These are phyloP conservation scores for Gossypium mustelinum DNA, from an alignment of 345 rosid genomes.

Conservation along the genomic window DNA sequence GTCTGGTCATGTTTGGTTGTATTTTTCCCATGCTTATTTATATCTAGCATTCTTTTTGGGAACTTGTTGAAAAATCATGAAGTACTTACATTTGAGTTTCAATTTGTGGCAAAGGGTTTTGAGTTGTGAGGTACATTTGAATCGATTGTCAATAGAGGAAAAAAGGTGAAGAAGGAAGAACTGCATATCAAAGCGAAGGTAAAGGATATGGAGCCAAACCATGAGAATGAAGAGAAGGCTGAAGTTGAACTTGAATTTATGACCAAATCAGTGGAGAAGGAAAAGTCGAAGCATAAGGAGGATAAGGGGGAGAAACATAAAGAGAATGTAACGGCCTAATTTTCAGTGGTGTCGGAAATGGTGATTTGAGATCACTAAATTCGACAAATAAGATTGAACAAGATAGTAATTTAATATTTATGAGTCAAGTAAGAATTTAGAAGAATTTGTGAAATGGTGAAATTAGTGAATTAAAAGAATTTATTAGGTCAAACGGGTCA, in stretches of 20 bases:
- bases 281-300: slow-evolving; percentile 11
- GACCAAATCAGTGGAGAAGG: slow-evolving; percentile 13
- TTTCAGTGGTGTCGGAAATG: no score
- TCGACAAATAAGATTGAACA: no score
- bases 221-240: not conserved
- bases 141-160: slow-evolving; percentile 25
- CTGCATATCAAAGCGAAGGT: slow-evolving; percentile 48
- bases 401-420: no score
- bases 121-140: slow-evolving; percentile 33
- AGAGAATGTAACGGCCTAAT: not conserved
- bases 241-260: slow-evolving; percentile 14
- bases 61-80: slow-evolving; percentile 16
- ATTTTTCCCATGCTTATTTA: not conserved
- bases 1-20: not conserved
- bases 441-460: no score
- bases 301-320: slow-evolving; percentile 14
- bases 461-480: no score
- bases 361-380: no score
- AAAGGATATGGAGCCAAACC: slow-evolving; percentile 30
- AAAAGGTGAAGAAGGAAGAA: slow-evolving; percentile 51
- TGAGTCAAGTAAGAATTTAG: no score
- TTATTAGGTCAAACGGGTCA: no score
- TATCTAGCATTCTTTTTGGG: slow-evolving; percentile 10
- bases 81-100: slow-evolving; percentile 22
- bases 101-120: not conserved